A percentile compares a stretch with the other conserved stretches of the same genome.
Conservation (phyloP, 495 filamentous ascomycete species). For the Aeminium ludgeri region DNA sequence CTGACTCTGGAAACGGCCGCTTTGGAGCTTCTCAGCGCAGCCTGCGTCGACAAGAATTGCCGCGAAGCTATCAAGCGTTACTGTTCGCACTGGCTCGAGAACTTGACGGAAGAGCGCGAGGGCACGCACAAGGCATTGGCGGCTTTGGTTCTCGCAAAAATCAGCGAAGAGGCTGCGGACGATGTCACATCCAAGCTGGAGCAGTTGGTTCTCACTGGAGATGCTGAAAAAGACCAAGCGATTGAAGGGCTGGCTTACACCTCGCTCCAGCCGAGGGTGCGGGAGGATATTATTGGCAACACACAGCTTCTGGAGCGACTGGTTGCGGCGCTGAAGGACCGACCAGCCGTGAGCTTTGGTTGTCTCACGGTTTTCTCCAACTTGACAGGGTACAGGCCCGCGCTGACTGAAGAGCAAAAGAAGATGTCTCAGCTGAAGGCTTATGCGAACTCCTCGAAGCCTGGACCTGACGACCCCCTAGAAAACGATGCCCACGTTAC, state of each 20-base stretch:
- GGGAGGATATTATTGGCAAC: constrained; percentile 59
- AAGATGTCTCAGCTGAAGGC: constrained; percentile 77
- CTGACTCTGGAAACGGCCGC: constrained; percentile 53
- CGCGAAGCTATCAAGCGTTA: constrained; percentile 64
- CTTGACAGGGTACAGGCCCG: constrained; percentile 62
- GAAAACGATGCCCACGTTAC: constrained; percentile 59
- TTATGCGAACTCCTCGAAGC: constrained; percentile 68
- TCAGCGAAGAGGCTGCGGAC: constrained; percentile 21
- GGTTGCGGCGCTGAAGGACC: constrained; percentile 43
- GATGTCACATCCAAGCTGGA: constrained; percentile 67
- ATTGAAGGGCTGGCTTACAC: constrained; percentile 90
- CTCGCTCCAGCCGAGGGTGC: constrained; percentile 64
- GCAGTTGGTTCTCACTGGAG: constrained; percentile 45
- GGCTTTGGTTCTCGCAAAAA: constrained; percentile 51
- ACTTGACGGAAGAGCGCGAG: constrained; percentile 51
- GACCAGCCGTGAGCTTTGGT: constrained; percentile 54
- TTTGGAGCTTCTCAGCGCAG: constrained; percentile 76
- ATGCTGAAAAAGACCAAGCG: constrained; percentile 44
- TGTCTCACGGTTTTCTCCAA: constrained; percentile 69
- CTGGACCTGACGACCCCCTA: constrained; percentile 44
- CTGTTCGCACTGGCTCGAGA: constrained; percentile 67
- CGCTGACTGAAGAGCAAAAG: constrained; percentile 79
- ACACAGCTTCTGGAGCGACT: constrained; percentile 46
- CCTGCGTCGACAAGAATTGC: constrained; percentile 65
- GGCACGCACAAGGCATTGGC: constrained; percentile 47